A percentile compares a stretch with the other conserved stretches of the same genome.
Evolutionary conservation across 495 filamentous ascomycete species (phyloP).

Genomic region (Daldinia concentrica): DNA sequence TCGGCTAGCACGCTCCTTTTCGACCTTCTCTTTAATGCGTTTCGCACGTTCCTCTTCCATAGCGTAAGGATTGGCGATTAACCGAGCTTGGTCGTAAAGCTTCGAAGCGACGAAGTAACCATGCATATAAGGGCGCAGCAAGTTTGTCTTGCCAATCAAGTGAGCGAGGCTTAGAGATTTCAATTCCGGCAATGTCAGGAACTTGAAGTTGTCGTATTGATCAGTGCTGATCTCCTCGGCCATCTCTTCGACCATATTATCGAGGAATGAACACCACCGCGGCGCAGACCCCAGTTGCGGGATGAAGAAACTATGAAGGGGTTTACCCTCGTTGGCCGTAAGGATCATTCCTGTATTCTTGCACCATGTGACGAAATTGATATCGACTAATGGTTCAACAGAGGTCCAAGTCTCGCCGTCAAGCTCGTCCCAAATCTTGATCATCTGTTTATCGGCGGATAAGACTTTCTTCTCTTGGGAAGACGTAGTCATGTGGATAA

Average conservation of each 20-base stretch:
- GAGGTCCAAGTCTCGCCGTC: slow-evolving; percentile 90
- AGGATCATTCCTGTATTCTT: slow-evolving; percentile 86
- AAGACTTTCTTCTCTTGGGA: slow-evolving; percentile 87
- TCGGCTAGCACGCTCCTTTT: slow-evolving; percentile 89
- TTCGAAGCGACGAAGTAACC: slow-evolving; percentile 95
- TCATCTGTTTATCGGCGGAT: slow-evolving; percentile 91
- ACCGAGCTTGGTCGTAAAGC: slow-evolving; percentile 90
- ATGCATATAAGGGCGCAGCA: slow-evolving; percentile 96
- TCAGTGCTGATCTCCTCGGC: slow-evolving; percentile 76
- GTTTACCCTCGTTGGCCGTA: slow-evolving; percentile 93
- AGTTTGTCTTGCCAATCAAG: slow-evolving; percentile 83
- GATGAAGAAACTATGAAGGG: slow-evolving; percentile 95
- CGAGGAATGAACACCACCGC: slow-evolving; percentile 94
- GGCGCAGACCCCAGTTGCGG: slow-evolving; percentile 85
- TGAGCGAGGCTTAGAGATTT: slow-evolving; percentile 83
- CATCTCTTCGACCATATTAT: slow-evolving; percentile 98
- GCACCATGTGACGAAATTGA: slow-evolving; percentile 90
- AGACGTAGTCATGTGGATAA: slow-evolving; percentile 84
- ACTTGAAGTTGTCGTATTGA: slow-evolving; percentile 98
- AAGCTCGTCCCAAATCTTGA: slow-evolving; percentile 92
- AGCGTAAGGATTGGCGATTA: slow-evolving; percentile 91
- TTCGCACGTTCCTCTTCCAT: slow-evolving; percentile 90
- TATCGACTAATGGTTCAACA: slow-evolving; percentile 91
- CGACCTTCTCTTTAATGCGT: slow-evolving; percentile 88
- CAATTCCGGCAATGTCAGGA: slow-evolving; percentile 87